Base-by-base conservation (phyloP, 2,329 filamentous ascomycete genomes). In the Calonectria honghensis region DNA sequence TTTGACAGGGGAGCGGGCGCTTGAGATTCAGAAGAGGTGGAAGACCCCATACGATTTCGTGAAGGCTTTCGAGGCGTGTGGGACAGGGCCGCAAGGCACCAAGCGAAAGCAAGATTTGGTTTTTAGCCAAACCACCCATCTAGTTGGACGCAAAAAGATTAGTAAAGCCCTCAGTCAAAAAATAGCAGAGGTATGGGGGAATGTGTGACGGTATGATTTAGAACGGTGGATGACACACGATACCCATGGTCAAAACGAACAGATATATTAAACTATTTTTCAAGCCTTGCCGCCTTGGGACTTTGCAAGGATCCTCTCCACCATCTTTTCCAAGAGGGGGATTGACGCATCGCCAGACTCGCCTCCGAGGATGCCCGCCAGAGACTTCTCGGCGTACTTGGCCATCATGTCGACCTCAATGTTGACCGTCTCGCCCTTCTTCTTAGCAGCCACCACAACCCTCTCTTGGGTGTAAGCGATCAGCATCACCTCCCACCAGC, bases 401-500 rank as follows among this genome's bases (percentile, higher is more conserved):
- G 91, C 92, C 87, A 93, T 90, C 88, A 98, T 95, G 83, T 98
- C 96, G 69, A 98, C 96, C 88, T 98, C 96, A 45, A 98, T 91
- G 82, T 98, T 98, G 75, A 98, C 95, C 65, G 93, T 91, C 7
- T 98, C 95, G 3, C 96, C 96, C 37, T 90, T 86, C 85, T 91
- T 89, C 90, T 98, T 98, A 68, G 88, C 88, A 3, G 94, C 95
- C 76, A 95, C 92, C 20, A 98, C 94, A 20, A 99, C 93, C 85
- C 94, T 94, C 85, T 96, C 95, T 87, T 98, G 97, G 14, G 97
- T 98, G 85, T 99, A 99, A 11, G 94, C 91, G 84, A 99, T 98
- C 75, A 99, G 89, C 97, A 99, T 99, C 65, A 99, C 94, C 90
- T 98, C 97, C 91, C 93, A 98, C 84, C 95, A 97, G 52, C 94